Evolutionary conservation across 257 asterid species (phyloP).

Genomic region (Petunia axillaris): DNA sequence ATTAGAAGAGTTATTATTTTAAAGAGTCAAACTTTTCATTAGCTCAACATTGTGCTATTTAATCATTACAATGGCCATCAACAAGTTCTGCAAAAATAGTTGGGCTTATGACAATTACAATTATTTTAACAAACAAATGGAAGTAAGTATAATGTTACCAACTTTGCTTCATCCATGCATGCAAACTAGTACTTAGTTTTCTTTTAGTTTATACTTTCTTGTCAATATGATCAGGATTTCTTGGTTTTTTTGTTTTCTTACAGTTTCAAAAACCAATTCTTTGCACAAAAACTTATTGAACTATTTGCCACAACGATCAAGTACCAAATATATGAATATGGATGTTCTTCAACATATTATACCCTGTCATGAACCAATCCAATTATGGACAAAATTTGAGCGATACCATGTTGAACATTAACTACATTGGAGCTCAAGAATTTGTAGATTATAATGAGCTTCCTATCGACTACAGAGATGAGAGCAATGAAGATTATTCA

Average conservation of each 20-base stretch:
- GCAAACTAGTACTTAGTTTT: neutral
- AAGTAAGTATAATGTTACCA: slow-evolving; percentile 1
- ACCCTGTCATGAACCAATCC: neutral
- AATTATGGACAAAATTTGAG: neutral
- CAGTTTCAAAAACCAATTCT: neutral
- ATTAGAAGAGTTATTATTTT: neutral
- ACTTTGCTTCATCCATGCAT: too few species aligned
- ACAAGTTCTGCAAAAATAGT: slow-evolving; percentile 14
- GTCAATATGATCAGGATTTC: neutral
- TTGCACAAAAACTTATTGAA: neutral
- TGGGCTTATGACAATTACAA: neutral
- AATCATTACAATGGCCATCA: slow-evolving; percentile 6
- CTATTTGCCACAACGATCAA: neutral
- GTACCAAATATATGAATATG: neutral
- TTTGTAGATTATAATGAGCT: neutral
- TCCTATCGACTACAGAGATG: neutral
- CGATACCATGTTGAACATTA: neutral
- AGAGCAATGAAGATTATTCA: neutral
- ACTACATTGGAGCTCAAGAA: neutral
- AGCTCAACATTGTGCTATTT: neutral
- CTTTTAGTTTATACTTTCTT: neutral
- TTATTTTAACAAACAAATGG: neutral
- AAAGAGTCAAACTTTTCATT: neutral
- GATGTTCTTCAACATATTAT: neutral
- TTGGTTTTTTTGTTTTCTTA: neutral